Evolutionary conservation across 805 yeast species (phyloP), one percentile per base, ranked within the genome.

Genomic region (Sugiyamaella americana): DNA sequence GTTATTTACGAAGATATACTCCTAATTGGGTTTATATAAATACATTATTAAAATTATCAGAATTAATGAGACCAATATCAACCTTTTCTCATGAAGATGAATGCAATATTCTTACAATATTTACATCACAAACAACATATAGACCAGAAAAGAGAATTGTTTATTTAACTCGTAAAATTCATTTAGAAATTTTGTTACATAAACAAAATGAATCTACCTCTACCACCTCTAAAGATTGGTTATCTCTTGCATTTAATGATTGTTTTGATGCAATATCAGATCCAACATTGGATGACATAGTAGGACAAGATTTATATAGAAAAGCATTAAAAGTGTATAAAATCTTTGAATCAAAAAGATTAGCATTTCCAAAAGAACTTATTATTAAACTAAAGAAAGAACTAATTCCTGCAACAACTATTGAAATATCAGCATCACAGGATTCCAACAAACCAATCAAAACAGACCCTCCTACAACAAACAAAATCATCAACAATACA

Each of bases 261-360:
- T 61, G 56, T 39, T 52, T 50, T 30, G 63, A 60, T 37, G 60
- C 63, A 2, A 11, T 42, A 13, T 52, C 43, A 5, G 56, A 51
- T 20, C 46, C 43, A 19, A 17, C 16, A 23, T 43, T 53, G 11
- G 40, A 44, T 10, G 58, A 54, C 2, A 48, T 59, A 3, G 51
- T 47, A 36, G 41, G 45, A 6, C 30, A 58, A 3, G 65, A 60
- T 18, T 44, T 60, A 13, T 48, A 50, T n/a, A 54, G 58, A 8
- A 61, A 60, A 43, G 52, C 53, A 5, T 32, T 41, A 5, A 53
- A 51, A 30, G 21, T 48, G n/a, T 23, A 29, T 18, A 23, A 13
- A 38, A 13, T 16, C 5, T 38, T 21, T 21, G 21, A 35, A 21
- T 8, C 38, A 19, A 8, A 35, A 16, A 35, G 18, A 19, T 21